Conservation (phyloP, 768 basidiomycete species). For the Tephrocybe rancida region DNA sequence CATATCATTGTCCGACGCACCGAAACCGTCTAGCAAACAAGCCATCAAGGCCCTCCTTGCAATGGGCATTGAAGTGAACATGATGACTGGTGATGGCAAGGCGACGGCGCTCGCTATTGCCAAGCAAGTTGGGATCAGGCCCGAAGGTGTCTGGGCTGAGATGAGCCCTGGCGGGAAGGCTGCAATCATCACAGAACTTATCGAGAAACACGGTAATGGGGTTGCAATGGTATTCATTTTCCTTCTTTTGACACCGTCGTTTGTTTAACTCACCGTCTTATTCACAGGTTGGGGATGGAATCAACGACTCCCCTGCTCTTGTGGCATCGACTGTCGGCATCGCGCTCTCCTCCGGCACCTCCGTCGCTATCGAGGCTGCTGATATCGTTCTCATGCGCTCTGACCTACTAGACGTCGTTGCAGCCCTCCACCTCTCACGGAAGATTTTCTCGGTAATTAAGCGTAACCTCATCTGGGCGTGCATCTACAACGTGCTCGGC, state of each 20-base stretch:
- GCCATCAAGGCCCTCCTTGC: slow-evolving; percentile 79
- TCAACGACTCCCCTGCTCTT: slow-evolving; percentile 97
- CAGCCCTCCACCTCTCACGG: slow-evolving; percentile 89
- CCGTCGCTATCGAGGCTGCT: slow-evolving; percentile 97
- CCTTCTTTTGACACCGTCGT: no score
- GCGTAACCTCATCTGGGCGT: slow-evolving; percentile 95
- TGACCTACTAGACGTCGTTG: slow-evolving; percentile 96
- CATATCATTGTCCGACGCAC: slow-evolving; percentile 83
- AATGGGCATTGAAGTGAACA: slow-evolving; percentile 92
- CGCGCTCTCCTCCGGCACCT: slow-evolving; percentile 94
- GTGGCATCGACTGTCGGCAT: slow-evolving; percentile 97
- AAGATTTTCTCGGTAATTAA: slow-evolving; percentile 89
- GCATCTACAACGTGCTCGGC: slow-evolving; percentile 89
- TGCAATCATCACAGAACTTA: slow-evolving; percentile 76
- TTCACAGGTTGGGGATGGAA: slow-evolving; percentile 91
- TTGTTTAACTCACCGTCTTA: no score
- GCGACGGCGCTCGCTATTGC: slow-evolving; percentile 89
- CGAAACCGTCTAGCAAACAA: slow-evolving; percentile 82
- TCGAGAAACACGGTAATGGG: slow-evolving; percentile 68
- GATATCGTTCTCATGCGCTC: slow-evolving; percentile 98
- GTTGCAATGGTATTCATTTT: slow-evolving; percentile 82
- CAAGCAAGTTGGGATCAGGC: slow-evolving; percentile 82
- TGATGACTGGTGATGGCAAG: slow-evolving; percentile 94
- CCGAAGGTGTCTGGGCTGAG: slow-evolving; percentile 84
- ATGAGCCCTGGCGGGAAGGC: slow-evolving; percentile 98